Percentiles rank a stretch among this genome's conserved stretches.
Conservation (phyloP, 495 filamentous ascomycete species). For the Astrocystis sublimbata region DNA sequence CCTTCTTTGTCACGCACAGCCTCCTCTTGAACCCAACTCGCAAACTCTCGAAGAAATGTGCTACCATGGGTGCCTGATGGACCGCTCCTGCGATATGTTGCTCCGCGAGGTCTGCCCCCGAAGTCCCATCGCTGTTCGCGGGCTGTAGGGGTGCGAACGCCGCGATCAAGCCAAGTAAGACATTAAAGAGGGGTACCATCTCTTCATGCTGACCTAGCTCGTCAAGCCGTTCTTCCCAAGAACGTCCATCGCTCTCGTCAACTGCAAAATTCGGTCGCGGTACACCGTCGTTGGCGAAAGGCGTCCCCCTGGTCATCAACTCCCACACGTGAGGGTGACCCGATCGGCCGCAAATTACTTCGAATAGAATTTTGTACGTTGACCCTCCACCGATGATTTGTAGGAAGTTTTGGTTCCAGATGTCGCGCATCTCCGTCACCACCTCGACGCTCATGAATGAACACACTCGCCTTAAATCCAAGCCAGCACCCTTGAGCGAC, state of each 20-base stretch:
- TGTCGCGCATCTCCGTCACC: neutral
- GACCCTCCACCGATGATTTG: constrained; percentile 9
- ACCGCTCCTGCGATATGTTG: neutral
- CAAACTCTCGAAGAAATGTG: constrained; percentile 9
- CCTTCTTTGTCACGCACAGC: constrained; percentile 19
- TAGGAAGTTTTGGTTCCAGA: neutral
- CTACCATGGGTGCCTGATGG: neutral
- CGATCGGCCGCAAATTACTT: constrained; percentile 13
- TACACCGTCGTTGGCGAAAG: constrained; percentile 6
- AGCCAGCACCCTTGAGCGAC: neutral
- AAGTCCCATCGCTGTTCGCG: neutral
- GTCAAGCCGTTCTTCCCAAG: constrained; percentile 1
- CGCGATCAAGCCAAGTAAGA: neutral
- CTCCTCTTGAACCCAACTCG: constrained; percentile 10
- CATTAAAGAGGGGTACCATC: neutral
- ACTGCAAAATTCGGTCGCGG: neutral
- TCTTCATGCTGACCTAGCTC: constrained; percentile 10
- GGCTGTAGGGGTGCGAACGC: constrained; percentile 1
- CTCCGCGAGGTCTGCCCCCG: neutral
- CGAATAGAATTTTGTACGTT: constrained; percentile 4
- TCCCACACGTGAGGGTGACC: constrained; percentile 11
- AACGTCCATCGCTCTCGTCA: neutral
- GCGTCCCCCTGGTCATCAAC: constrained; percentile 7
- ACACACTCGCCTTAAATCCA: neutral
- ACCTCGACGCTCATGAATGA: neutral